Percentiles rank a stretch among this genome's conserved stretches.
phyloP scores from a whole-genome alignment of 1,139 yeast species.

The Tardiomyces blankii region DNA sequence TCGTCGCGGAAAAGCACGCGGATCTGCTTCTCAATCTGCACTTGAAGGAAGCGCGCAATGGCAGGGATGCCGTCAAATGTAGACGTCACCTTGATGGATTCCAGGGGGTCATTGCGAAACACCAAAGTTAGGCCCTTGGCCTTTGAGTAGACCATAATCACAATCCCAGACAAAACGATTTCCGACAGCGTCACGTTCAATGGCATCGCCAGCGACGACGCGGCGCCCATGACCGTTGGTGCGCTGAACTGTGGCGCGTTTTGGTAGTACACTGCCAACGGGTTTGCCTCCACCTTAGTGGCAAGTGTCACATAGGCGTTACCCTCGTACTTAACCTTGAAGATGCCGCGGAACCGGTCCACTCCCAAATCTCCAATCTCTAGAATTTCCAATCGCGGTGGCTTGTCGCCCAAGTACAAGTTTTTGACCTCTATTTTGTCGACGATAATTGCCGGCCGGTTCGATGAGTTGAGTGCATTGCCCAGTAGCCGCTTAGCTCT shows the following conservation, averaged over 20 bases:
- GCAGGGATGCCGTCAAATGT: conserved; percentile 81
- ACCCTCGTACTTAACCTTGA: conserved; percentile 69
- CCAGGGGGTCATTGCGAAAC: conserved; percentile 81
- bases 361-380: conserved; percentile 79
- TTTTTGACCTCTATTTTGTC: conserved; percentile 65
- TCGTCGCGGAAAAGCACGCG: conserved; percentile 75
- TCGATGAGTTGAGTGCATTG: conserved; percentile 57
- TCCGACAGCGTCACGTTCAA: conserved; percentile 65
- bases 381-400: conserved; percentile 71
- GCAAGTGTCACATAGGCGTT: conserved; percentile 71
- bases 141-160: conserved; percentile 72
- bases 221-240: conserved; percentile 58
- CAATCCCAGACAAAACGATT: conserved; percentile 66
- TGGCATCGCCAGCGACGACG: conserved; percentile 66
- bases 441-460: conserved; percentile 63
- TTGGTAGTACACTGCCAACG: conserved; percentile 52
- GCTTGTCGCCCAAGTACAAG: conserved; percentile 62
- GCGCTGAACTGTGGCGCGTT: conserved; percentile 37
- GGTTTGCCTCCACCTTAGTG: conserved; percentile 79
- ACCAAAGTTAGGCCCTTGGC: conserved; percentile 78
- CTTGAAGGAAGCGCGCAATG: conserved; percentile 68
- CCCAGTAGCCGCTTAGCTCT: conserved; percentile 64
- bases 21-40: conserved; percentile 72
- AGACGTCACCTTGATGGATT: conserved; percentile 68
- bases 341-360: conserved; percentile 77